Evolutionary conservation across 179 eudicot species (phyloP), one percentile per base, ranked within the genome.

Genomic region (Amaranthus tricolor): DNA sequence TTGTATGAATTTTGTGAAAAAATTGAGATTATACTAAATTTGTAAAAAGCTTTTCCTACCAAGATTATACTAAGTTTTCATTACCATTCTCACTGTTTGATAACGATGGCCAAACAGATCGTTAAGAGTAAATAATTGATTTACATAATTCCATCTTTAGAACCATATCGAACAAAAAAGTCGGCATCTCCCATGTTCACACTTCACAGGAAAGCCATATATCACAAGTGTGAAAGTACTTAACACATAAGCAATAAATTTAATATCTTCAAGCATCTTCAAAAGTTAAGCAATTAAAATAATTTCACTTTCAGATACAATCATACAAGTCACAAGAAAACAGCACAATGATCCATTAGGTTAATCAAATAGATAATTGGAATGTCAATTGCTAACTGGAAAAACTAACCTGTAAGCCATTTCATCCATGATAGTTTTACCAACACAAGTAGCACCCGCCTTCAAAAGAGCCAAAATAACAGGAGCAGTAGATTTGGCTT

Each of bases 381-480:
- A 64, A 62, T 7, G 5, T 20, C 7, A 31, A 31, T 1, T 31
- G 40, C 40, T 2, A 19, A 70, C 48, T n/a, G 19, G 52, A 55
- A 71, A 80, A 69, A 61, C 74, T 19, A 74, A 94, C 97, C 98
- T 83, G 85, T 90, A 92, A 52, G 99, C 99, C 96, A 92, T 90
- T 88, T 95, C 99, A 85, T 95, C 99, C 97, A 95, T 87, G 68
- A 90, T 81, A 70, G 96, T 94, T 88, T 67, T 92, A 51, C 97
- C 98, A 65, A 90, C 85, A 79, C 91, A 89, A 47, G 90, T 88
- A 63, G 96, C 98, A 59, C 98, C 98, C 43, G 85, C 93, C 59
- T 66, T 79, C 43, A 94, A 76, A 52, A 88, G 62, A 67, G 85
- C 87, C 80, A 76, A 63, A 73, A 94, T 87, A 0, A 90, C 77